Conservation (phyloP, 2,329 filamentous ascomycete genomes). For the Nakataea oryzae region DNA sequence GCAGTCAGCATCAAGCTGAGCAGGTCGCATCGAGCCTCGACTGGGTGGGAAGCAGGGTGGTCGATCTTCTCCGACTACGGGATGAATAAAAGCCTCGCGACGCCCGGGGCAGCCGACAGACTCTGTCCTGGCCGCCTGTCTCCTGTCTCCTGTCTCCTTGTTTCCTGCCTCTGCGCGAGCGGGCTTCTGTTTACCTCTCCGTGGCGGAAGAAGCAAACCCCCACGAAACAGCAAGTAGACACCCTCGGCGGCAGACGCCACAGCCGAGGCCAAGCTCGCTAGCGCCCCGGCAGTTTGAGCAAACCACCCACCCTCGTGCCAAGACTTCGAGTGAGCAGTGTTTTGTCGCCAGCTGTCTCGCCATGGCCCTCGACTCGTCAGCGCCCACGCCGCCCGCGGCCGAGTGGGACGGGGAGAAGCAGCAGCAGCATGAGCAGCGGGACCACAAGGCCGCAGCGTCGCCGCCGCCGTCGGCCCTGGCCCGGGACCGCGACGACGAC, state of each 20-base stretch:
- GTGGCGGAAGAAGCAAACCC: too few species aligned
- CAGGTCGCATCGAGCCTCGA: not conserved
- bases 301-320: too few species aligned
- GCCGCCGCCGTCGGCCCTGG: slow-evolving; percentile 5
- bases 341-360: too few species aligned
- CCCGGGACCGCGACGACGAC: slow-evolving; percentile 18
- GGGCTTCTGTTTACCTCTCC: too few species aligned
- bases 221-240: too few species aligned
- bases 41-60: not conserved
- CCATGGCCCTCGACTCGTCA: not conserved
- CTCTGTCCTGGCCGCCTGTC: not conserved
- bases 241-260: too few species aligned
- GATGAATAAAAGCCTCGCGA: not conserved
- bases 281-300: not conserved
- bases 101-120: not conserved
- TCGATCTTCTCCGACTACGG: not conserved
- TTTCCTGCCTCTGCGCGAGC: too few species aligned
- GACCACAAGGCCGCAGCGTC: not conserved
- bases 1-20: not conserved
- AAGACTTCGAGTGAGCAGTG: too few species aligned
- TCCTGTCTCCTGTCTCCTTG: too few species aligned
- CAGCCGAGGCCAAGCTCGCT: not conserved
- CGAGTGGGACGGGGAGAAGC: not conserved
- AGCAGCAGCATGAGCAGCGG: not conserved
- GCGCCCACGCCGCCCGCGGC: too few species aligned